Evolutionary conservation across 2,329 filamentous ascomycete species (phyloP).

Genomic region (Pseudogymnoascus sp.): DNA sequence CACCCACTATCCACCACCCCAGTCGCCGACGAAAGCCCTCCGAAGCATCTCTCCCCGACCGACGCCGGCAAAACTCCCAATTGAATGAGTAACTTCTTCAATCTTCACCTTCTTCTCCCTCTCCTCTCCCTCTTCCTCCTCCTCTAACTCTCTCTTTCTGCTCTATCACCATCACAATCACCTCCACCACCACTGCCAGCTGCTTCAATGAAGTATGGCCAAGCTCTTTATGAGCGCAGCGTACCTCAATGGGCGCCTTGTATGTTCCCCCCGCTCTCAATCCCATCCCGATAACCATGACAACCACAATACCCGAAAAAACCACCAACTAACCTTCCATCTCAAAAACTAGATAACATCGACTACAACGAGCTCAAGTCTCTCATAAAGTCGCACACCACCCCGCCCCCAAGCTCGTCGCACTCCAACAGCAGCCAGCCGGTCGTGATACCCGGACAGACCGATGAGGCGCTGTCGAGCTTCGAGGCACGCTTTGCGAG

Average conservation of each 20-base stretch:
- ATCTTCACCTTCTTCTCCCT: neutral
- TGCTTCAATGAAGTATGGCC: slow-evolving; percentile 62
- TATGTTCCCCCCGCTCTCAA: slow-evolving; percentile 32
- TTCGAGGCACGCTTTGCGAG: slow-evolving; percentile 66
- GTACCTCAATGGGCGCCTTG: slow-evolving; percentile 76
- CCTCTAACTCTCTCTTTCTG: neutral
- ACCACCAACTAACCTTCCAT: neutral
- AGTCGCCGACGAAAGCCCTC: neutral
- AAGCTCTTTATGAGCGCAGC: slow-evolving; percentile 64
- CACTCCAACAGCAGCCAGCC: slow-evolving; percentile 37
- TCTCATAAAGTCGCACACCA: slow-evolving; percentile 73
- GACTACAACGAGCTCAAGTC: slow-evolving; percentile 84
- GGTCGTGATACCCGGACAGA: slow-evolving; percentile 66
- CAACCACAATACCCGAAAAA: neutral
- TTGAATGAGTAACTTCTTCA: too few species aligned
- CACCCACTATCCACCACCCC: too few species aligned
- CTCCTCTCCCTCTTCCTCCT: neutral
- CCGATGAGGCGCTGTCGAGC: slow-evolving; percentile 46
- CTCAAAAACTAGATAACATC: slow-evolving; percentile 57
- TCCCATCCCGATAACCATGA: neutral
- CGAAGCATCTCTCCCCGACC: neutral
- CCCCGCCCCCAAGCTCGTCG: slow-evolving; percentile 51
- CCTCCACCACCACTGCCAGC: too few species aligned
- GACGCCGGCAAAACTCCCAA: neutral
- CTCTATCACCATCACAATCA: neutral